phyloP scores from a whole-genome alignment of 2,329 filamentous ascomycete genomes.

The Penicillium verrucosum region DNA sequence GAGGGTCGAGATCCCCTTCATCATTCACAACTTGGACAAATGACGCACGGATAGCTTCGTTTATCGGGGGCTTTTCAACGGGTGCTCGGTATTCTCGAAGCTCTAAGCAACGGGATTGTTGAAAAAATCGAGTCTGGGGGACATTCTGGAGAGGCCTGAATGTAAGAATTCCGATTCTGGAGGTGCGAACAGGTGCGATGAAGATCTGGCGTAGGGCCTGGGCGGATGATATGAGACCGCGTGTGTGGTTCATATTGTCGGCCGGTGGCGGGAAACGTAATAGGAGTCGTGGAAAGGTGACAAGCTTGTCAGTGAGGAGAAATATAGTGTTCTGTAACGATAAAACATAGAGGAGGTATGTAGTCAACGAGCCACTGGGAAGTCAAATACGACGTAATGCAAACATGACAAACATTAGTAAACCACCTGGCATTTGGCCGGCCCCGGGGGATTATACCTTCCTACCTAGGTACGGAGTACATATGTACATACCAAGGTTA shows the following conservation, averaged over 20 bases:
- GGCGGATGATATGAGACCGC: slow-evolving; percentile 32
- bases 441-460: too few species aligned
- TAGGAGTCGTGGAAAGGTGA: background rate
- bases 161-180: slow-evolving; percentile 14
- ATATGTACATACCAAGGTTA: background rate
- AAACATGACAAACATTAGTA: slow-evolving; percentile 2
- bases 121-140: slow-evolving; percentile 16
- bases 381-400: background rate
- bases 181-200: slow-evolving; percentile 19
- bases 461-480: background rate
- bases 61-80: slow-evolving; percentile 21
- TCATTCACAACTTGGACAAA: slow-evolving; percentile 37
- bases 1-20: slow-evolving; percentile 30
- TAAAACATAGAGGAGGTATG: background rate
- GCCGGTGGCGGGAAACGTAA: background rate
- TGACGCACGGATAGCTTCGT: slow-evolving; percentile 35
- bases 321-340: background rate
- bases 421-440: background rate
- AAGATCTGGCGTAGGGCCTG: slow-evolving; percentile 34
- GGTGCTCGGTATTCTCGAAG: slow-evolving; percentile 8
- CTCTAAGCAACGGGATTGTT: slow-evolving; percentile 13
- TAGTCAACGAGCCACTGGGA: background rate
- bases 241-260: slow-evolving; percentile 33
- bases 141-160: slow-evolving; percentile 7
- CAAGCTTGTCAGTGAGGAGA: background rate